Base-by-base conservation (phyloP, 176 grass and related monocot species). In the Lolium multiflorum region DNA sequence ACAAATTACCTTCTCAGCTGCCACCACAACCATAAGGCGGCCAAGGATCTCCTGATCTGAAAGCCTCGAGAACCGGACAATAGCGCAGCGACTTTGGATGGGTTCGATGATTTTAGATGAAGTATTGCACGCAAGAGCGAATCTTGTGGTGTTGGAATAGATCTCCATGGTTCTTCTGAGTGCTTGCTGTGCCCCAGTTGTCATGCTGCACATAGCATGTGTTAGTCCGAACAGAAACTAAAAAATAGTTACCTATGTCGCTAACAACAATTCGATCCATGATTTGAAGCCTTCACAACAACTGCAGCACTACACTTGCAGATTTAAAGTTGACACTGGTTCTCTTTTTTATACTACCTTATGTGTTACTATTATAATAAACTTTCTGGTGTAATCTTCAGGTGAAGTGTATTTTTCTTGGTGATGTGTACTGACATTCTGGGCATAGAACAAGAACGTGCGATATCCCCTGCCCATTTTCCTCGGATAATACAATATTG, bases 21-120 rank as follows among this genome's bases (percentile, higher is more conserved):
- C 91, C 61, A 99, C 97, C 6, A 91, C 92, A 78, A 96, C 79
- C 94, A 99, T 94, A 62, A 99, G 97, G 41, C 92, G 94, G 22
- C 87, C 60, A 84, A 99, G 90, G 82, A 99, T 99, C 72, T 99
- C 97, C 83, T 99, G 81, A 54, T 99, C 94, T 57, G 97, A 93
- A 51, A 99, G 88, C 74, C 97, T 95, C 9, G 97, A 94, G 83
- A 99, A 96, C 14, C 97, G 87, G 56, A 99, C 94, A 78, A 99
- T 91, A 81, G 97, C 94, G 8, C 97, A 99, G 17, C 97, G 91
- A 41, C 97, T 99, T 91, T 99, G 97, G 83, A 99, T 99, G 54
- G 97, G 97, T 67, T 99, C 97, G 18, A 99, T 99, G 78, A 99
- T 99, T 73, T 99, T 99, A 13, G 97, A 99, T 71, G 97, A 99